Base-by-base conservation (phyloP, 176 grass and related monocot species). In the Hyparrhenia diplandra region DNA sequence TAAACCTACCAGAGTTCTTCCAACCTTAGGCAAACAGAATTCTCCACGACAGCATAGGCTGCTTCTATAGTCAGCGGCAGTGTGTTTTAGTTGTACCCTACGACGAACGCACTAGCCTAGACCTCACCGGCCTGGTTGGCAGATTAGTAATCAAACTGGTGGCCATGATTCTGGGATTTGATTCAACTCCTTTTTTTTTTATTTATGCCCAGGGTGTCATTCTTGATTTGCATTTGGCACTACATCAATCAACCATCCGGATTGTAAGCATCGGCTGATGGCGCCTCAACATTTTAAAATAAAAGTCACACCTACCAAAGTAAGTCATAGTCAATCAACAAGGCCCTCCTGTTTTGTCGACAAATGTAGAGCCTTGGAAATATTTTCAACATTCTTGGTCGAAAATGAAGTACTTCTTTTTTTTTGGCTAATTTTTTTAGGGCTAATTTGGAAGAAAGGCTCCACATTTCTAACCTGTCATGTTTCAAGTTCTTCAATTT, bases 71-170 rank as follows among this genome's bases (percentile, higher is more conserved):
- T 23, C 49, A 8, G 36, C 1, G 52, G 0, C 21, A 1, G 21
- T 60, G 34, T 5, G 73, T 59, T 58, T 32, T 59, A 25, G 73
- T 75, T 60, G 73, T 40, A 27, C 73, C 73, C 39, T 27, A 63
- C 73, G 75, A 24, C 64, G 37, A 12, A 25, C 16, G 51, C 83
- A 78, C 64, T 84, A 84, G 11, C 63, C 21, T 47, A n/a, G 52
- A 57, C 8, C 52, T n/a, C n/a, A 60, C 1, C 67, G 45, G 32
- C 67, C 23, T 71, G 17, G 67, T 34, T 82, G 67, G 55, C 9
- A 12, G 4, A 68, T 29, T 55, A 0, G 12, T 25, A 8, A 29
- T 64, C 13, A 14, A 16, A 54, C 20, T 67, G 71, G 6, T 27
- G 45, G 5, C 16, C 30, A 67, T 65, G 81, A 75, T 51, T 2